Evolutionary conservation across 805 yeast genomes (phyloP).

Genomic region (Henningerozyma blattae): DNA sequence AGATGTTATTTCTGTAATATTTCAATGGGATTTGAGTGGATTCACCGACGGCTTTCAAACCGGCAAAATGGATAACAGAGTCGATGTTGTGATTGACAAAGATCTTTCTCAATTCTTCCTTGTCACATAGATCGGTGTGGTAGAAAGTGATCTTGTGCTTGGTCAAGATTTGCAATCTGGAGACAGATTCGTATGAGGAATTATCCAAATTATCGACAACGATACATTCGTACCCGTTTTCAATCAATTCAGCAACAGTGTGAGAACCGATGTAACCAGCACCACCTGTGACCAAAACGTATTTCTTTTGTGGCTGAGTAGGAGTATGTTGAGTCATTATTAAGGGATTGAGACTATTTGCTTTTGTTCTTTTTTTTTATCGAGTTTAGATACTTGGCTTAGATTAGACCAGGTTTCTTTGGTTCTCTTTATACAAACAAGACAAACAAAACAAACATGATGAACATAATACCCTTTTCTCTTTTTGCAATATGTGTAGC

Average conservation of each 20-base stretch:
- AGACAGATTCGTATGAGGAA: slow-evolving; percentile 54
- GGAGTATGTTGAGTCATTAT: too few relatives aligned
- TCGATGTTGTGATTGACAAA: slow-evolving; percentile 37
- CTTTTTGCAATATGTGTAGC: too few relatives aligned
- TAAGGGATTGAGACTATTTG: too few relatives aligned
- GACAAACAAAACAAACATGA: too few relatives aligned
- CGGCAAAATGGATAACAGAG: slow-evolving; percentile 71
- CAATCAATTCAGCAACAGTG: slow-evolving; percentile 52
- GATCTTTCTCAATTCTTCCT: slow-evolving; percentile 33
- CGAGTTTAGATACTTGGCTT: too few relatives aligned
- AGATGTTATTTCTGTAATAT: slow-evolving; percentile 58
- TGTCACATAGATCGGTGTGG: slow-evolving; percentile 46
- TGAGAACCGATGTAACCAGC: slow-evolving; percentile 84
- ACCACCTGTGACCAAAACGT: slow-evolving; percentile 68
- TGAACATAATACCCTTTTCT: too few relatives aligned
- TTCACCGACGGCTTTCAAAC: slow-evolving; percentile 76
- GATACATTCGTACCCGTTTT: slow-evolving; percentile 56
- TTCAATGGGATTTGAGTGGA: slow-evolving; percentile 53
- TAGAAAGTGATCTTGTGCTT: slow-evolving; percentile 39
- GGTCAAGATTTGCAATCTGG: slow-evolving; percentile 44
- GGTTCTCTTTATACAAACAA: too few relatives aligned
- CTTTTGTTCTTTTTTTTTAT: too few relatives aligned
- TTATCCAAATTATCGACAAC: slow-evolving; percentile 60
- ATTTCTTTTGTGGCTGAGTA: slow-evolving; percentile 14
- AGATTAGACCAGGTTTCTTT: too few relatives aligned